phyloP scores from a whole-genome alignment of 306 rosid species.

The Medicago ruthenica region DNA sequence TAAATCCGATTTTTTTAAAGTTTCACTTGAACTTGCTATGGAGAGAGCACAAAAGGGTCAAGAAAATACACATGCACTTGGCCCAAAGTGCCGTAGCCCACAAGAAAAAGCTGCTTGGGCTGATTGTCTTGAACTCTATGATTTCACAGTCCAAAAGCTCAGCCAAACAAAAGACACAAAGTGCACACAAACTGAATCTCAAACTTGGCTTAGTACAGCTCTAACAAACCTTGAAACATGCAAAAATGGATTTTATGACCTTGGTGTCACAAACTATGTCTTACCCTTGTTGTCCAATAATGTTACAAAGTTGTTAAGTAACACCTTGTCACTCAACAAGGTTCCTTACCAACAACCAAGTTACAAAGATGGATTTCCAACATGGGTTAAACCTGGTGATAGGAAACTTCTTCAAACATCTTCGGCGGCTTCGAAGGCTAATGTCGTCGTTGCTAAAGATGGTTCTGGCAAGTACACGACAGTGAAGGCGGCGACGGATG shows the following conservation, averaged over 20 bases:
- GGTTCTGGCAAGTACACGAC: slow-evolving; percentile 75
- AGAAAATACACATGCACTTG: slow-evolving; percentile 39
- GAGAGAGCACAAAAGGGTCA: slow-evolving; percentile 59
- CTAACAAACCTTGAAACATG: slow-evolving; percentile 83
- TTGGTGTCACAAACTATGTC: slow-evolving; percentile 51
- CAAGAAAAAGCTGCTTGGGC: slow-evolving; percentile 70
- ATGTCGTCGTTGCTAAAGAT: slow-evolving; percentile 75
- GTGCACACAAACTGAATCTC: slow-evolving; percentile 57
- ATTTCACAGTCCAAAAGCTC: slow-evolving; percentile 54
- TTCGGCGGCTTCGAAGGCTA: slow-evolving; percentile 56
- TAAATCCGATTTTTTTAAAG: slow-evolving; percentile 66
- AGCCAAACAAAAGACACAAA: slow-evolving; percentile 49
- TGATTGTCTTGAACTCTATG: slow-evolving; percentile 72
- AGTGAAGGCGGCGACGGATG: slow-evolving; percentile 56
- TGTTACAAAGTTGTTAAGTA: slow-evolving; percentile 65
- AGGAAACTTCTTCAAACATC: slow-evolving; percentile 68
- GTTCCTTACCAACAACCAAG: slow-evolving; percentile 31
- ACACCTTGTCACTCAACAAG: slow-evolving; percentile 67
- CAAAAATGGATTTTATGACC: slow-evolving; percentile 59
- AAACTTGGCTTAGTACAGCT: slow-evolving; percentile 82
- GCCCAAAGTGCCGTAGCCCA: slow-evolving; percentile 53
- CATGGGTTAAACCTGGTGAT: slow-evolving; percentile 77
- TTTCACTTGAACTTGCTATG: slow-evolving; percentile 58
- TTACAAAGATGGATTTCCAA: slow-evolving; percentile 62
- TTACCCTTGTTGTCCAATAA: slow-evolving; percentile 63